phyloP scores from a whole-genome alignment of 371 early-diverging fungal species.

The Dinochytrium kinnereticum region DNA sequence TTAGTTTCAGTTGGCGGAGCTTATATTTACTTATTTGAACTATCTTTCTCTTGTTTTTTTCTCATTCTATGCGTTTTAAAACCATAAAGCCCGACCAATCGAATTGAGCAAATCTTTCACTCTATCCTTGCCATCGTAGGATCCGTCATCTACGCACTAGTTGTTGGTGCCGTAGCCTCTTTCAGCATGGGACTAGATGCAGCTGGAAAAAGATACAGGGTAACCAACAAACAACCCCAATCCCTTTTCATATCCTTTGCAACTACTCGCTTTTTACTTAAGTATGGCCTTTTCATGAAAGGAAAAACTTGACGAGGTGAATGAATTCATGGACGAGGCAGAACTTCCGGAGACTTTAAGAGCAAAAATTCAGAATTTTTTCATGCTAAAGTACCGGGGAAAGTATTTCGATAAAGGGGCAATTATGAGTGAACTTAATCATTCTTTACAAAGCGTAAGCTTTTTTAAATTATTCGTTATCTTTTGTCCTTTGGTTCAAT shows the following conservation, averaged over 20 bases:
- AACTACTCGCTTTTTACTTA: not conserved
- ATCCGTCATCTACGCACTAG: conserved; percentile 32
- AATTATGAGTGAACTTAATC: conserved; percentile 17
- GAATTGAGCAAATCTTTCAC: conserved; percentile 23
- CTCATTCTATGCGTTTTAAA: not conserved
- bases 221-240: not conserved
- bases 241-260: not conserved
- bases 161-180: conserved; percentile 27
- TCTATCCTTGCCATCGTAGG: conserved; percentile 24
- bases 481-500: too few relatives aligned
- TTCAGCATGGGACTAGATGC: conserved; percentile 37
- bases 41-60: not conserved
- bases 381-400: conserved; percentile 36
- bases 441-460: conserved; percentile 25
- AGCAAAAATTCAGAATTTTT: conserved; percentile 21
- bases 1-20: too few relatives aligned
- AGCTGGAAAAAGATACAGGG: conserved; percentile 17
- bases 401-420: conserved; percentile 30
- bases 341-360: not conserved
- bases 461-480: too few relatives aligned
- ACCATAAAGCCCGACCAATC: conserved; percentile 11
- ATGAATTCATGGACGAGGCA: conserved; percentile 32
- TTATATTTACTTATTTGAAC: not conserved
- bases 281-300: conserved; percentile 17
- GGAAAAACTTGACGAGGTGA: conserved; percentile 48